phyloP scores from a whole-genome alignment of 495 filamentous ascomycete species.

The Penicillium ucsense region DNA sequence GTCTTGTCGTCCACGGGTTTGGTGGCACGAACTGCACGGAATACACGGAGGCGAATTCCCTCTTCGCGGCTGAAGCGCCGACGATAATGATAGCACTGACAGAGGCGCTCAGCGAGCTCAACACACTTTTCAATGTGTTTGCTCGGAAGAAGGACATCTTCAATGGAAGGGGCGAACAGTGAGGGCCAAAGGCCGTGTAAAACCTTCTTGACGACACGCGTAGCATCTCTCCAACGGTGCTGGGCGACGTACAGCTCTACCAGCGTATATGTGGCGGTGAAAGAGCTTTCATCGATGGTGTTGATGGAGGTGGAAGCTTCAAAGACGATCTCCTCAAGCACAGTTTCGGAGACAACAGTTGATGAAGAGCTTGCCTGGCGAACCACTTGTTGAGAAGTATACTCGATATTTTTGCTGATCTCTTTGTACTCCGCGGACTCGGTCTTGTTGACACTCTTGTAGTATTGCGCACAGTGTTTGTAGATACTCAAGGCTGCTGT shows the following conservation, averaged over 20 bases:
- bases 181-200: slow-evolving; percentile 24
- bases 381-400: slow-evolving; percentile 19
- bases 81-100: slow-evolving; percentile 27
- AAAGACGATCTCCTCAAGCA: slow-evolving; percentile 23
- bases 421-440: slow-evolving; percentile 19
- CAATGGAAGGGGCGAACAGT: slow-evolving; percentile 22
- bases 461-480: slow-evolving; percentile 23
- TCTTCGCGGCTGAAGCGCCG: slow-evolving; percentile 26
- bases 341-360: slow-evolving; percentile 19
- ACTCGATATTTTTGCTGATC: slow-evolving; percentile 20
- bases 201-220: slow-evolving; percentile 23
- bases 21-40: slow-evolving; percentile 17
- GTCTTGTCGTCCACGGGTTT: slow-evolving; percentile 23
- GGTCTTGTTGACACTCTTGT: slow-evolving; percentile 18
- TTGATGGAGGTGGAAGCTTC: slow-evolving; percentile 19
- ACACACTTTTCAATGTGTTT: slow-evolving; percentile 20
- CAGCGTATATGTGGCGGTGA: slow-evolving; percentile 20
- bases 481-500: slow-evolving; percentile 23
- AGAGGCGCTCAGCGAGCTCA: slow-evolving; percentile 20
- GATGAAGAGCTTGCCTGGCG: slow-evolving; percentile 15
- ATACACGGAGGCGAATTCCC: slow-evolving; percentile 26
- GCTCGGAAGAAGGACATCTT: slow-evolving; percentile 23
- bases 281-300: slow-evolving; percentile 19
- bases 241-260: slow-evolving; percentile 21
- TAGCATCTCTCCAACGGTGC: slow-evolving; percentile 33